phyloP scores from a whole-genome alignment of 1,284 basidiomycete genomes.

The Tremellales sp. region DNA sequence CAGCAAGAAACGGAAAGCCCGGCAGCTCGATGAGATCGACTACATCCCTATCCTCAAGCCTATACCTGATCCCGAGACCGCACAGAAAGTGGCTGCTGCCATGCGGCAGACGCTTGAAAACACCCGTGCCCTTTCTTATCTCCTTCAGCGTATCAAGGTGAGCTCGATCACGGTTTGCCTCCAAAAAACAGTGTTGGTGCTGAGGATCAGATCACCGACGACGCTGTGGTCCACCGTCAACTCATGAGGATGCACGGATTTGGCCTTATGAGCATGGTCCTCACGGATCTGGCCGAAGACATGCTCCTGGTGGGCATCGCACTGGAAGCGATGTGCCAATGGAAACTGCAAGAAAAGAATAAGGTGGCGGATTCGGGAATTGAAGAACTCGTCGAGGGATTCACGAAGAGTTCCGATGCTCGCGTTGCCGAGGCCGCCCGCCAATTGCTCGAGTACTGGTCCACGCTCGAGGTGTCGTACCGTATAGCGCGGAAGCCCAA shows the following conservation, averaged over 20 bases:
- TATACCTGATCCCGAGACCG: conserved; percentile 65
- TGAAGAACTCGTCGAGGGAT: conserved; percentile 58
- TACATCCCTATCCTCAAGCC: conserved; percentile 70
- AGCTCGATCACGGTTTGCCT: conserved; percentile 17
- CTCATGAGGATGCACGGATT: conserved; percentile 93
- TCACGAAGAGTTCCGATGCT: conserved; percentile 25
- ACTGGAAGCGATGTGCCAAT: conserved; percentile 65
- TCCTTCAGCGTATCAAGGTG: conserved; percentile 82
- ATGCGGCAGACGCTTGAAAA: conserved; percentile 80
- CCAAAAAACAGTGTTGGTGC: background rate
- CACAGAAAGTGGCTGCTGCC: conserved; percentile 86
- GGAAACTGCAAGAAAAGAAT: conserved; percentile 84
- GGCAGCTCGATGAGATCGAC: conserved; percentile 83
- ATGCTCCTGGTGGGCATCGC: conserved; percentile 67
- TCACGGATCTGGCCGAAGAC: conserved; percentile 70
- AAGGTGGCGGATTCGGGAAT: conserved; percentile 89
- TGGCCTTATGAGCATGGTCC: conserved; percentile 81
- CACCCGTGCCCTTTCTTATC: conserved; percentile 72
- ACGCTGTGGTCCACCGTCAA: conserved; percentile 71
- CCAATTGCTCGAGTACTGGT: conserved; percentile 41
- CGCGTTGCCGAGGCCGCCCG: conserved; percentile 26
- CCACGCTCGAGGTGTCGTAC: conserved; percentile 38
- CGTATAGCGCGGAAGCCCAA: conserved; percentile 39
- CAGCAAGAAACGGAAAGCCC: conserved; percentile 82
- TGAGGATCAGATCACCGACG: conserved; percentile 72